phyloP scores from a whole-genome alignment of 2,329 filamentous ascomycete genomes.

The Juglanconis oblonga region DNA sequence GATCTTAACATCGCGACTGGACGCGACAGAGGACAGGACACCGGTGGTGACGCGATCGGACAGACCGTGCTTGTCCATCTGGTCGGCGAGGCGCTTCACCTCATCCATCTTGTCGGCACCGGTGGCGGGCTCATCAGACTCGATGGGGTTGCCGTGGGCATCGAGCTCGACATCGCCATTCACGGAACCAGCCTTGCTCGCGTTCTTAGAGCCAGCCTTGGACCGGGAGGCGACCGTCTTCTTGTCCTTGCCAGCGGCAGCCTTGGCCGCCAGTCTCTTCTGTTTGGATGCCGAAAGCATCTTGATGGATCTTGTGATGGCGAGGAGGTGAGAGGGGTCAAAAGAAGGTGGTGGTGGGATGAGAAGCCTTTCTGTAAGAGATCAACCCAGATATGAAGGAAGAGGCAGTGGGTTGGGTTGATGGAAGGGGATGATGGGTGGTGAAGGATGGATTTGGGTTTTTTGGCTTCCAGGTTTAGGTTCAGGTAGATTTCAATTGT shows the following conservation, averaged over 20 bases:
- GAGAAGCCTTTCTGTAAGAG: background rate
- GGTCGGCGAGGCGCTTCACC: conserved; percentile 82
- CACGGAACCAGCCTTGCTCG: conserved; percentile 62
- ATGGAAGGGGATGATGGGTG: background rate
- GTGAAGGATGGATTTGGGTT: background rate
- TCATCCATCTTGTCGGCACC: conserved; percentile 71
- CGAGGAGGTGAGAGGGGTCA: background rate
- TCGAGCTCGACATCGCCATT: conserved; percentile 64
- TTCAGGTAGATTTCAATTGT: background rate
- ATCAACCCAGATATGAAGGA: background rate
- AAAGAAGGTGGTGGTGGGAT: background rate
- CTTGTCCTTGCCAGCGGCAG: conserved; percentile 71
- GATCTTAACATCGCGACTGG: conserved; percentile 96
- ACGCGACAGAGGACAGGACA: conserved; percentile 80
- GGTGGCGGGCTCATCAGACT: conserved; percentile 65
- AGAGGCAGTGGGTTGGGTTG: background rate
- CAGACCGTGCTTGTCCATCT: conserved; percentile 94
- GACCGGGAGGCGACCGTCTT: conserved; percentile 68
- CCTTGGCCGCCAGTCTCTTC: conserved; percentile 70
- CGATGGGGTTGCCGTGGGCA: conserved; percentile 54
- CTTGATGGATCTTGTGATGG: conserved; percentile 29
- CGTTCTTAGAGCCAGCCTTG: conserved; percentile 66
- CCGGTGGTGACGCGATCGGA: conserved; percentile 98
- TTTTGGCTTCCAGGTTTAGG: background rate
- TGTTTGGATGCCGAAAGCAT: conserved; percentile 71